Evolutionary conservation across 768 basidiomycete species (phyloP), one percentile per base, ranked within the genome.

Genomic region (Exsudoporus frostii): DNA sequence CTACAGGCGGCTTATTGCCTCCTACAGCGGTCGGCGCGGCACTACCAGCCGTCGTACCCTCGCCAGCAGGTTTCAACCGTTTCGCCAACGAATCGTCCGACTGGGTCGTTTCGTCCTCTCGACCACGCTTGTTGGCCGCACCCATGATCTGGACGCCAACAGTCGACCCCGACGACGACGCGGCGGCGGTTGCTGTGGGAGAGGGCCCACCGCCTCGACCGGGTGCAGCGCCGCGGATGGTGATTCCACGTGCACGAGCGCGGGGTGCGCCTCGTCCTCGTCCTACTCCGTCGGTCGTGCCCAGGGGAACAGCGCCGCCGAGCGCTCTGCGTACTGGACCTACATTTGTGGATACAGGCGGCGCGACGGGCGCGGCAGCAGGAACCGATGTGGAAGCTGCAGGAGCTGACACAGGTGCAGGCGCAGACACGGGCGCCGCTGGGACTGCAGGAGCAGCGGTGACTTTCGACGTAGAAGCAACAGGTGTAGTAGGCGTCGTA

Each of bases 51-150:
- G 15, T n/a, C 4, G 8, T 19, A 7, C 27, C 46, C 24, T 67
- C 64, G 3, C 33, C 50, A 3, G 81, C 79, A 44, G 82, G 81
- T 63, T 85, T 88, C 48, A 86, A 55, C 40, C 87, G 80, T 63
- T 89, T 88, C 0, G 80, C 83, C 30, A 88, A 71, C 10, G 84
- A 79, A 60, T 84, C 82, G 19, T 84, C 83, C 0, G n/a, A 65
- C 20, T 20, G 62, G 24, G 70, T 47, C 24, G 34, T 65, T 11
- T 72, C 74, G 29, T 83, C 82, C 56, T 89, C 86, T 38, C 86
- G 76, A 32, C 80, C 76, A 25, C 86, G 79, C 58, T 89, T 89
- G 30, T 60, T 71, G 15, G 84, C 83, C 6, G 85, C 86, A 32
- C 85, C 86, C 60, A 82, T 77, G 41, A 86, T 86, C 14, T 79